Evolutionary conservation across 306 rosid genomes (phyloP).

Genomic region (Prunus kanzakura): DNA sequence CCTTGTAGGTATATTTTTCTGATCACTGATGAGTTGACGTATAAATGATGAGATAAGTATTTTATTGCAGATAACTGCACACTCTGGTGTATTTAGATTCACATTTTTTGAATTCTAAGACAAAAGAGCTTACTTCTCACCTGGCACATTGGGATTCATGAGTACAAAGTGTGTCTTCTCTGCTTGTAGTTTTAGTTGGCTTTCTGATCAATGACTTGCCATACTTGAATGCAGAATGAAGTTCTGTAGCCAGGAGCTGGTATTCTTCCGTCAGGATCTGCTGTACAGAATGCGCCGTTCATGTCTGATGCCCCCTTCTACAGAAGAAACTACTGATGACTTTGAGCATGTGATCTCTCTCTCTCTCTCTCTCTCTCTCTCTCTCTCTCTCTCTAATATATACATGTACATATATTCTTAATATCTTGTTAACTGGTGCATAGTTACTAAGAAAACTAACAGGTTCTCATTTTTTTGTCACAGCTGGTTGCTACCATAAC

Average conservation of each 20-base stretch:
- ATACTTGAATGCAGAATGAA: conserved; percentile 61
- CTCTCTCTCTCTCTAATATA: not conserved
- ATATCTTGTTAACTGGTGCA: conserved; percentile 5
- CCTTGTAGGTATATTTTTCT: conserved; percentile 74
- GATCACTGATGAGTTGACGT: conserved; percentile 3
- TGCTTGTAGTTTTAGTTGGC: conserved; percentile 18
- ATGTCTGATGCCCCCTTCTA: conserved; percentile 80
- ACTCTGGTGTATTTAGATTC: not conserved
- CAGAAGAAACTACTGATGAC: conserved; percentile 76
- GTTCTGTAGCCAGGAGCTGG: conserved; percentile 78
- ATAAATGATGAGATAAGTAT: not conserved
- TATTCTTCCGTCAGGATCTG: conserved; percentile 81
- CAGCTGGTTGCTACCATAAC: conserved; percentile 98
- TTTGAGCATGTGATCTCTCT: conserved; percentile 71
- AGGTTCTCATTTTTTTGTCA: conserved; percentile 28
- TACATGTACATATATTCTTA: not conserved
- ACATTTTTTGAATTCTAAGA: not conserved
- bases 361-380: not conserved
- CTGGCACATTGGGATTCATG: not conserved
- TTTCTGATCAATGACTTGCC: conserved; percentile 10
- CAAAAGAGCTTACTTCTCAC: not conserved
- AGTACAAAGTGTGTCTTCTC: not conserved
- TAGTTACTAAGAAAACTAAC: conserved; percentile 19
- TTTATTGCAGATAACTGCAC: not conserved
- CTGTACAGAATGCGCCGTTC: conserved; percentile 88